Evolutionary conservation across 768 basidiomycete species (phyloP), one percentile per base, ranked within the genome.

Genomic region (Lentinula raphanica): DNA sequence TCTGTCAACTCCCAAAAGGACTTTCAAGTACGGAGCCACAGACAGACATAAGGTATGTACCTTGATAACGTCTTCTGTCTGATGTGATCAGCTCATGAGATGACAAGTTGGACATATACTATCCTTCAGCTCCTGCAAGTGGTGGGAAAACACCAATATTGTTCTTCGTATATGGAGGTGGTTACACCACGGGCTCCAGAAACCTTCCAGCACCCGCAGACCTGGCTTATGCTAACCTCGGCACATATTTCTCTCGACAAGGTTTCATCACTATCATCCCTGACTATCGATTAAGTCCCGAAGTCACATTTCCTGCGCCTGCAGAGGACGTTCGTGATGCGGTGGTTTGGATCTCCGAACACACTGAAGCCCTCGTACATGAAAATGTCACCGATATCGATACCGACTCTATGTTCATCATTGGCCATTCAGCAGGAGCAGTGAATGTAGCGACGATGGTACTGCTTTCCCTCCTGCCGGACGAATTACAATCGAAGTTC

Each of bases 91-190:
- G 2, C 25, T 36, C 19, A 6, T 13, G 4, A 11, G 28, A 12
- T 9, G 11, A 60, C n/a, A n/a, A 89, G 86, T 77, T 88, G 31
- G 87, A 88, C 62, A 72, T 88, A 0, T 90, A 88, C 66, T 88
- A 85, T 63, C 86, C 84, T 0, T 60, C 72, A 2, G 36, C 71
- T 2, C 49, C 66, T 5, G 58, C 65, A 11, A 63, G 66, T 5
- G 55, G 58, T 19, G 64, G 64, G 23, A 71, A 68, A 54, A 70
- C 76, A 0, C 83, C 83, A 0, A 71, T 88, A 21, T 69, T 88
- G 25, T 79, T 88, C 67, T 88, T 80, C 69, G 59, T 83, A 40
- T 88, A 90, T 60, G 87, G 87, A 1, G 87, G 87, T 1, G 85
- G 86, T 2, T 86, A 85, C 65, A 70, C 71, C 60, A 65, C 68